These are phyloP conservation scores for Capsicum pubescens DNA, from an alignment of 257 asterid genomes.

Conservation along the genomic window DNA sequence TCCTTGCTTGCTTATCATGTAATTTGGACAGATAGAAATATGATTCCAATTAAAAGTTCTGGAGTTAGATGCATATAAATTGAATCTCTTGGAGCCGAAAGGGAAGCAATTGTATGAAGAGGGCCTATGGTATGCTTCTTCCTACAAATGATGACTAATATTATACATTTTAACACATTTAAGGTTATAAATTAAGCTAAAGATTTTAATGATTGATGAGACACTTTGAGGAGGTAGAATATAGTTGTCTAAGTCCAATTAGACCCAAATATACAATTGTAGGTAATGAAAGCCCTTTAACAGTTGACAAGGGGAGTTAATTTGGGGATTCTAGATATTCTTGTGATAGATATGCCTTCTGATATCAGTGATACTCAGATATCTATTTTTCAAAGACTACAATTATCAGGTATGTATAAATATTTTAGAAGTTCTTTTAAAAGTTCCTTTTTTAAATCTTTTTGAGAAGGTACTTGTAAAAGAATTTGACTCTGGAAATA, in stretches of 20 bases:
- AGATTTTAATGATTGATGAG: conserved; percentile 13
- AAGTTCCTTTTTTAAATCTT: too few relatives aligned
- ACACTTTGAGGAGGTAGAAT: conserved; percentile 11
- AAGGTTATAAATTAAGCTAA: neutral
- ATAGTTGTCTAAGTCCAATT: neutral
- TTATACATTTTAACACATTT: neutral
- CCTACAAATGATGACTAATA: conserved; percentile 20
- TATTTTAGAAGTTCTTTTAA: conserved; percentile 7
- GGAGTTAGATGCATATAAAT: conserved; percentile 93
- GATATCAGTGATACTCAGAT: conserved; percentile 99
- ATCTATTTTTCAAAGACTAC: conserved; percentile 95
- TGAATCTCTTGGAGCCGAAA: conserved; percentile 93
- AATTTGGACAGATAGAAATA: conserved; percentile 64
- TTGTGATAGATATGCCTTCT: conserved; percentile 99
- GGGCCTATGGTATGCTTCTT: conserved; percentile 84
- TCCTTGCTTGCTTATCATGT: conserved; percentile 11
- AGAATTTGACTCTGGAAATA: neutral
- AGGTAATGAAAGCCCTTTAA: conserved; percentile 99
- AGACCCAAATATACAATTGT: conserved; percentile 26
- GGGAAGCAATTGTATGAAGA: conserved; percentile 96
- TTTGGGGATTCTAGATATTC: conserved; percentile 94
- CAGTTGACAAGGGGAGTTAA: conserved; percentile 94
- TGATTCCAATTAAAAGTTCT: conserved; percentile 88
- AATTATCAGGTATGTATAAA: conserved; percentile 65
- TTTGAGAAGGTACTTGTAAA: too few relatives aligned